phyloP scores from a whole-genome alignment of 1,284 basidiomycete genomes.

The Boletus semigastroideus region DNA sequence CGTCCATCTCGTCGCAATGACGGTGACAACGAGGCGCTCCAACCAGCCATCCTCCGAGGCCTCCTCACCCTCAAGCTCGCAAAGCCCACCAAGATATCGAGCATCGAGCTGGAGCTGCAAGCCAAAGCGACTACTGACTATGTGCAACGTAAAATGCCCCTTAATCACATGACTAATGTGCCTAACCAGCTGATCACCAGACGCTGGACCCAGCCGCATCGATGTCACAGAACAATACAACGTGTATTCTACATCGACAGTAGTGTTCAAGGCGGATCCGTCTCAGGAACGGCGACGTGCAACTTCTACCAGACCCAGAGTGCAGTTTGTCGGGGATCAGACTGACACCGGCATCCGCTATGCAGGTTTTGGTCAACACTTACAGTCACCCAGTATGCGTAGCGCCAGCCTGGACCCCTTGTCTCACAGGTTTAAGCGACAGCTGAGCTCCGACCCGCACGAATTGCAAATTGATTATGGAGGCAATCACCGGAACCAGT shows the following conservation, averaged over 20 bases:
- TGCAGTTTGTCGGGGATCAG: slow-evolving; percentile 8
- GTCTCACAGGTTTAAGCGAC: slow-evolving; percentile 2
- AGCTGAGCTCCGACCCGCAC: slow-evolving; percentile 1
- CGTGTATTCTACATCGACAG: slow-evolving; percentile 71
- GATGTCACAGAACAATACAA: slow-evolving; percentile 82
- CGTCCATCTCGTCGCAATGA: slow-evolving; percentile 44
- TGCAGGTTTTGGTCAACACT: neutral
- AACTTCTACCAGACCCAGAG: slow-evolving; percentile 11
- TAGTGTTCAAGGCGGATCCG: slow-evolving; percentile 67
- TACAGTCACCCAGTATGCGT: neutral
- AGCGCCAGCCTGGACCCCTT: slow-evolving; percentile 19
- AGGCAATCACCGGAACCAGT: neutral
- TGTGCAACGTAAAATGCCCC: slow-evolving; percentile 71
- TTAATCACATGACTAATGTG: neutral
- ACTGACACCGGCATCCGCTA: neutral
- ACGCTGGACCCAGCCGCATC: slow-evolving; percentile 75
- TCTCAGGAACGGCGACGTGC: slow-evolving; percentile 5
- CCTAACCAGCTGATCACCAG: slow-evolving; percentile 40
- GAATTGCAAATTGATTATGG: neutral
- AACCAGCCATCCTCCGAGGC: slow-evolving; percentile 85
- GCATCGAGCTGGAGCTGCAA: slow-evolving; percentile 78
- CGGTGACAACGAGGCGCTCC: slow-evolving; percentile 44
- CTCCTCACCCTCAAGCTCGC: slow-evolving; percentile 77
- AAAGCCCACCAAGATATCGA: slow-evolving; percentile 86
- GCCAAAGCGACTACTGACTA: slow-evolving; percentile 69